These are phyloP conservation scores for Mallotus japonicus DNA, from an alignment of 441 rosid species.

Conservation along the genomic window DNA sequence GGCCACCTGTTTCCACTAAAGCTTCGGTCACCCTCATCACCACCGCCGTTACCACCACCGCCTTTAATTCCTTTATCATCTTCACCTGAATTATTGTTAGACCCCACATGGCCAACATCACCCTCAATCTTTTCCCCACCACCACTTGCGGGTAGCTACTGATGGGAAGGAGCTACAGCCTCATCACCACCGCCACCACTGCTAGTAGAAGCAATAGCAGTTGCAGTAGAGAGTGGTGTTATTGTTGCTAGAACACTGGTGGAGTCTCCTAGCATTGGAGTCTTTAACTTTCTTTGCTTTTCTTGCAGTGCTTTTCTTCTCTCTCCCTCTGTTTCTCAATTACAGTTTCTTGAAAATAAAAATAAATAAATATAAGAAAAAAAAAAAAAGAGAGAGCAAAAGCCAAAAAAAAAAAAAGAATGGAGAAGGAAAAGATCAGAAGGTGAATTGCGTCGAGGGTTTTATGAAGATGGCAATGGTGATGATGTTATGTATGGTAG, in stretches of 20 bases:
- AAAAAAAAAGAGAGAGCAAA: background rate
- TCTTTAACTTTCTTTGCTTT: slow-evolving; percentile 1
- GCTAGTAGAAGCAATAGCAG: background rate
- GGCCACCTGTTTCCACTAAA: slow-evolving; percentile 85
- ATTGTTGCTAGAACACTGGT: slow-evolving; percentile 30
- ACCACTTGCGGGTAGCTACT: background rate
- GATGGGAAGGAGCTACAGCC: background rate
- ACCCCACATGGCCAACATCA: slow-evolving; percentile 20
- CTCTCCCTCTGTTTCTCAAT: slow-evolving; percentile 19
- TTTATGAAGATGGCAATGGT: slow-evolving; percentile 39
- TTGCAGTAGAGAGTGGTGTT: slow-evolving; percentile 21
- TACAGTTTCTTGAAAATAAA: slow-evolving; percentile 20
- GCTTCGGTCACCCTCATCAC: slow-evolving; percentile 36
- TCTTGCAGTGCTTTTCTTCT: slow-evolving; percentile 4
- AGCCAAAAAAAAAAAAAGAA: background rate
- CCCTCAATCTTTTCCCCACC: background rate
- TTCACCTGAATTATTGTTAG: slow-evolving; percentile 29
- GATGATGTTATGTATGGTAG: slow-evolving; percentile 14
- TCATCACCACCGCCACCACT: slow-evolving; percentile 14
- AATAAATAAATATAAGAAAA: slow-evolving; percentile 6
- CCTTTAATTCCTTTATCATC: slow-evolving; percentile 25
- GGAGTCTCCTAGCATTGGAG: slow-evolving; percentile 36
- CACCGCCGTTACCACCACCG: slow-evolving; percentile 18
- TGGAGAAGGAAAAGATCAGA: background rate
- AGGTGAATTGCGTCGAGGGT: slow-evolving; percentile 52